Conservation (phyloP, 2,329 filamentous ascomycete genomes). For the Cercospora brassicicola region DNA sequence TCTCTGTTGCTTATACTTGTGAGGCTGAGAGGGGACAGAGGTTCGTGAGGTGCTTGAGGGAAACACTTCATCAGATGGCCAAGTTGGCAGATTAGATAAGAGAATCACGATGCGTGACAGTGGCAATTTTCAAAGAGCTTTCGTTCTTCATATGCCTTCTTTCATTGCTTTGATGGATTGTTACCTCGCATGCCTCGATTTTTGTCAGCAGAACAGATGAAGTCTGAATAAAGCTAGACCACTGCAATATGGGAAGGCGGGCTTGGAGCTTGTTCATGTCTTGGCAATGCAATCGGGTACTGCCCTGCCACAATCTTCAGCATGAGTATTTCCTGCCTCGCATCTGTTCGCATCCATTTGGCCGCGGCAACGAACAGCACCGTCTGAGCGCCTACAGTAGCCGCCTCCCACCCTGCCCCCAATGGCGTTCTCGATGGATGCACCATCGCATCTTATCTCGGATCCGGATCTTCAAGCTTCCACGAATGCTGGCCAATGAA, state of each 20-base stretch:
- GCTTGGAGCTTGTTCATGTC: neutral
- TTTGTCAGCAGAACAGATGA: neutral
- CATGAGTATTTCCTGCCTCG: neutral
- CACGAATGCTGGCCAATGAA: constrained; percentile 7
- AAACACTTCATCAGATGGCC: neutral
- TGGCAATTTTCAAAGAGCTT: neutral
- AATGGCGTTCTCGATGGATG: neutral
- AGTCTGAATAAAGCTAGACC: neutral
- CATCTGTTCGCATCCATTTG: neutral
- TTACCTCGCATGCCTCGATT: neutral
- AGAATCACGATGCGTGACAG: neutral
- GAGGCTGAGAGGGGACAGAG: neutral
- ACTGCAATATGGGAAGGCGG: neutral
- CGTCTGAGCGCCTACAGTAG: neutral
- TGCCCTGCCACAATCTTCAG: neutral
- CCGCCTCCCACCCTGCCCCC: neutral
- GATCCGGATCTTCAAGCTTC: neutral
- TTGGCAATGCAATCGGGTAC: neutral
- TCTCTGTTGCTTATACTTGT: neutral
- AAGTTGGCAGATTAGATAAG: neutral
- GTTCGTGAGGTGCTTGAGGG: neutral
- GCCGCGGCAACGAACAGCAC: neutral
- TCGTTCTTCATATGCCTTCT: neutral
- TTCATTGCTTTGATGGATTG: neutral
- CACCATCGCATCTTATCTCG: neutral